These are phyloP conservation scores for Oryza meyeriana DNA, from an alignment of 176 grass and related monocot genomes.

Conservation along the genomic window DNA sequence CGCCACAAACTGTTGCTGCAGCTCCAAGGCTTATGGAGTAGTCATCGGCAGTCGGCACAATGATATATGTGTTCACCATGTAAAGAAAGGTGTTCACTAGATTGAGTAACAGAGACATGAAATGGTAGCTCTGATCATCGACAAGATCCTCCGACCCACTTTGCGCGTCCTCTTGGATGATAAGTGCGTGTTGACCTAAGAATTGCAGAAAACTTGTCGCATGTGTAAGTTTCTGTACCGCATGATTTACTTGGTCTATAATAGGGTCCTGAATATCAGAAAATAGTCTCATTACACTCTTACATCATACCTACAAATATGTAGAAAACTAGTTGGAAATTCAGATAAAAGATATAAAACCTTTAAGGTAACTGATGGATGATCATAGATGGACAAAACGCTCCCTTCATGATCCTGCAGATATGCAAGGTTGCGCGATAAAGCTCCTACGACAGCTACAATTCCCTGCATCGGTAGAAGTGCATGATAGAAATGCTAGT, in stretches of 20 bases:
- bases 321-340: constrained; percentile 1
- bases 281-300: background rate
- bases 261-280: constrained; percentile 65
- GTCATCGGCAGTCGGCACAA: constrained; percentile 84
- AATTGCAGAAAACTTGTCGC: constrained; percentile 75
- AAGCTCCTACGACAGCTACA: constrained; percentile 73
- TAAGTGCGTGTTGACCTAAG: constrained; percentile 74
- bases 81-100: constrained; percentile 87
- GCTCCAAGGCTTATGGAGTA: constrained; percentile 79
- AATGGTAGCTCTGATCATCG: constrained; percentile 66
- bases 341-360: constrained; percentile 39
- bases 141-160: constrained; percentile 55
- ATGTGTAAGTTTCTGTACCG: constrained; percentile 60
- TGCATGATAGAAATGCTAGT: constrained; percentile 14
- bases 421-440: constrained; percentile 79
- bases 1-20: constrained; percentile 71
- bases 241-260: constrained; percentile 70
- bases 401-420: constrained; percentile 62
- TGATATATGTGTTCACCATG: constrained; percentile 93
- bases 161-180: constrained; percentile 59
- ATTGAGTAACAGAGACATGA: constrained; percentile 69
- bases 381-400: constrained; percentile 80
- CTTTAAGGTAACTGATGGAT: constrained; percentile 56
- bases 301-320: background rate
- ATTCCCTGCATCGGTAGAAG: constrained; percentile 53